Conservation (phyloP, 2,329 filamentous ascomycete genomes). For the Endoconidiophora polonica region DNA sequence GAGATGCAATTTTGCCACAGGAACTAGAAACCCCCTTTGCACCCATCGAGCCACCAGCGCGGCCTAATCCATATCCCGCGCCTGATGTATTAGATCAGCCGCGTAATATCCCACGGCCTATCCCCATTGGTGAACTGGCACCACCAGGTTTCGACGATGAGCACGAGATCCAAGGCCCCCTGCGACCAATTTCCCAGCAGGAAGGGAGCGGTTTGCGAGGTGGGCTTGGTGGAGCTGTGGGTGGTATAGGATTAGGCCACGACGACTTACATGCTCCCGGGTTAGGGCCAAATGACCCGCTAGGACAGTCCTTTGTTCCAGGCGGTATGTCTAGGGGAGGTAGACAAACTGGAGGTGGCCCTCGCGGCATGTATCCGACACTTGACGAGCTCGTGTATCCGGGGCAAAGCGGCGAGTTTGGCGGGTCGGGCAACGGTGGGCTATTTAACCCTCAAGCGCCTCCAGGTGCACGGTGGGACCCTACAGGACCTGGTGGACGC, state of each 20-base stretch:
- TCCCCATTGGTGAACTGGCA: conserved; percentile 57
- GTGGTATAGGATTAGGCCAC: conserved; percentile 58
- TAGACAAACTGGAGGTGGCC: conserved; percentile 26
- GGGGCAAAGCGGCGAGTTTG: conserved; percentile 52
- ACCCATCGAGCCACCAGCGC: conserved; percentile 27
- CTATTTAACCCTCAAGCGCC: conserved; percentile 46
- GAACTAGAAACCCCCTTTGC: conserved; percentile 50
- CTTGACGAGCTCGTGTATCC: conserved; percentile 94
- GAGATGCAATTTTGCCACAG: conserved; percentile 17
- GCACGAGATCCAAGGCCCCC: conserved; percentile 59
- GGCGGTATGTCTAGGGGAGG: conserved; percentile 32
- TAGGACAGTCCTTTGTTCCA: conserved; percentile 49
- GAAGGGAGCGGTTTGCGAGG: conserved; percentile 16
- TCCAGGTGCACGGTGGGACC: conserved; percentile 84
- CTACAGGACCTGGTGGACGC: conserved; percentile 46
- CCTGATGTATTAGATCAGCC: conserved; percentile 3
- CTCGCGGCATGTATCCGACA: conserved; percentile 76
- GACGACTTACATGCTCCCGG: conserved; percentile 78
- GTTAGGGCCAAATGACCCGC: conserved; percentile 68
- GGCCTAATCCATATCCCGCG: conserved; percentile 25
- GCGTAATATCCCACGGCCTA: conserved; percentile 23
- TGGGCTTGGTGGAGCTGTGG: conserved; percentile 24
- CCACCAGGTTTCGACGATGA: conserved; percentile 92
- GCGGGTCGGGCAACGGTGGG: conserved; percentile 23
- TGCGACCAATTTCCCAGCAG: conserved; percentile 26